A percentile compares a stretch with the other conserved stretches of the same genome.
These are phyloP conservation scores for Neurospora sp. DNA, from an alignment of 495 filamentous ascomycete species.

Conservation along the genomic window DNA sequence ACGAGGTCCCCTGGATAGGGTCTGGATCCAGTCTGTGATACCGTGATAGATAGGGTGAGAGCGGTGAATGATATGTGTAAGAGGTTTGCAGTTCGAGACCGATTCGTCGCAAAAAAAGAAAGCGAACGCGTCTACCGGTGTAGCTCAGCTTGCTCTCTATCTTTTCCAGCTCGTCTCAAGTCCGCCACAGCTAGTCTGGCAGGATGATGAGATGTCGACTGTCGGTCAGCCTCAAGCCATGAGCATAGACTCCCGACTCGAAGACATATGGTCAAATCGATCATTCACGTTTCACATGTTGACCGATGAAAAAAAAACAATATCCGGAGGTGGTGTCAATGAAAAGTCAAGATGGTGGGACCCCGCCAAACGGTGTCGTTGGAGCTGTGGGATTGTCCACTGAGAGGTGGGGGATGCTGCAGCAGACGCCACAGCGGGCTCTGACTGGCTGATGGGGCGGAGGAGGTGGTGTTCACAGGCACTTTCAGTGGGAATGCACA, in stretches of 20 bases:
- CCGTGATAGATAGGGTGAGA: not conserved
- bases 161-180: not conserved
- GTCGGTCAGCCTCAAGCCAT: not conserved
- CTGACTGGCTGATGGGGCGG: conserved; percentile 12
- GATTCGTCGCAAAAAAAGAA: not conserved
- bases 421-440: conserved; percentile 9
- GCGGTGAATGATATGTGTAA: not conserved
- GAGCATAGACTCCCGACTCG: not conserved
- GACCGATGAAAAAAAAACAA: not conserved
- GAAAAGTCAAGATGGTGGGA: not conserved
- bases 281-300: not conserved
- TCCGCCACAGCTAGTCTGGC: not conserved
- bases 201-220: not conserved
- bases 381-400: conserved; percentile 9
- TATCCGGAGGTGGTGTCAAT: not conserved
- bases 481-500: not conserved
- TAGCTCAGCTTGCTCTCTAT: not conserved
- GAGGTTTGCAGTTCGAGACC: not conserved
- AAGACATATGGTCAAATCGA: not conserved
- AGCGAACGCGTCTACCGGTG: not conserved
- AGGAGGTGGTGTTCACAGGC: not conserved
- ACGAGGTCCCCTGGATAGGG: conserved; percentile 1
- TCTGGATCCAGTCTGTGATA: not conserved
- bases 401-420: conserved; percentile 1
- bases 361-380: not conserved